Evolutionary conservation across 768 basidiomycete genomes (phyloP), one percentile per base, ranked within the genome.

Genomic region (Termitomyces heimii): DNA sequence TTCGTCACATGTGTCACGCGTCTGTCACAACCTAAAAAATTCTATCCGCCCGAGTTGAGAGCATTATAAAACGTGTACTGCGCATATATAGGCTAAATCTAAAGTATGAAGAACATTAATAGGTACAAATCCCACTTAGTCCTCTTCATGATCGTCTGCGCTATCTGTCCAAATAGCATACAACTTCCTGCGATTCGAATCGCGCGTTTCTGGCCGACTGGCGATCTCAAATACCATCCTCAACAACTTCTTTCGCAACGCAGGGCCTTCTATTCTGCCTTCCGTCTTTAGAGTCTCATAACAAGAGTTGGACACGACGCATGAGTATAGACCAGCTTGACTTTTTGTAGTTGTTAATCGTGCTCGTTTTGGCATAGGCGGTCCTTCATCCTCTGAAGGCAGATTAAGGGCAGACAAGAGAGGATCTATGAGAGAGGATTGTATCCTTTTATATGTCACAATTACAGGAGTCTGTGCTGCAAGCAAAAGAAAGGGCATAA

Each of bases 151-250:
- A 28, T 51, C 51, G 12, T 52, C 37, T 35, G 75, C 77, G 47
- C 73, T 75, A 34, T 80, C 82, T 70, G 86, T 88, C 83, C 91
- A 96, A 28, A 94, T 70, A 5, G 78, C 78, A 67, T 94, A 96
- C 73, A 98, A 79, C 75, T 83, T 92, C 70, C 90, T 76, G 63
- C 94, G 80, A 69, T 88, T 94, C 6, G 84, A 74, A 62, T 92
- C 90, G 65, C 82, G 80, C 40, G 89, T 86, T n/a, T 86, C 83
- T 58, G 83, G 76, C 37, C 81, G 75, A 63, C 90, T 86, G 34
- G 94, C 93, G 32, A 84, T 71, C 18, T 86, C 80, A 65, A 96
- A 95, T 44, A 96, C 62, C 42, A 70, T 74, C 62, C 78, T 75
- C 57, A 93, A 70, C 9, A 96, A 61, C 47, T 74, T 77, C 57